Evolutionary conservation across 306 rosid species (phyloP), one percentile per base, ranked within the genome.

Genomic region (Coriaria nepalensis): DNA sequence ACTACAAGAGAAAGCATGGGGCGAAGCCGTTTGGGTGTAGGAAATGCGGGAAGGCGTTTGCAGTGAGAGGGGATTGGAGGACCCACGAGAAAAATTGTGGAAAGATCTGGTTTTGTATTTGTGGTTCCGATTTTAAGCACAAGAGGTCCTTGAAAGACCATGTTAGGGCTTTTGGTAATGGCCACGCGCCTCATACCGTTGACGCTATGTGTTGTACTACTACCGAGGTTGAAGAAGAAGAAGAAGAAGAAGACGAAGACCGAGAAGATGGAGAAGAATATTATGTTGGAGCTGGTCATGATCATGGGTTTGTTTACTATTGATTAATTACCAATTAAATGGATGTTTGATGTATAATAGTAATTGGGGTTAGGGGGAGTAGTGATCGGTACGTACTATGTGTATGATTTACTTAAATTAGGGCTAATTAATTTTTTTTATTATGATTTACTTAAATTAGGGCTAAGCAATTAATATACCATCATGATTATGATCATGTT

Each of bases 41-140:
- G 14, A 90, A 90, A 57, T 90, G 97, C 33, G 82, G 77, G 8
- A 90, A 90, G 58, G 74, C 78, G 0, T 90, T 90, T 33, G 95
- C 97, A 0, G 95, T 90, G 0, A 13, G 97, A 29, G 97, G 97
- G 0, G 97, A 90, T 46, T 90, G 97, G 95, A 64, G 95, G 62
- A 88, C 97, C 0, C 97, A 88, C 13, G 97, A 88, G 84, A 88
- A 88, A 69, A 88, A 88, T 29, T 88, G 97, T 10, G 97, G 97
- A 0, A 83, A 71, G 68, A 87, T 88, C 33, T 88, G 97, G 97
- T 88, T 88, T 49, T 88, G 97, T 41, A 68, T 77, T n/a, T 88
- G 97, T 37, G 95, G 97, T 0, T 88, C 97, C 0, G 93, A 88
- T 69, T 88, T 88, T 64, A 88, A 84, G 52, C 97, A 88, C 70